A percentile compares a stretch with the other conserved stretches of the same genome.
phyloP scores from a whole-genome alignment of 1,284 basidiomycete genomes.

The Heterobasidion irregulare region DNA sequence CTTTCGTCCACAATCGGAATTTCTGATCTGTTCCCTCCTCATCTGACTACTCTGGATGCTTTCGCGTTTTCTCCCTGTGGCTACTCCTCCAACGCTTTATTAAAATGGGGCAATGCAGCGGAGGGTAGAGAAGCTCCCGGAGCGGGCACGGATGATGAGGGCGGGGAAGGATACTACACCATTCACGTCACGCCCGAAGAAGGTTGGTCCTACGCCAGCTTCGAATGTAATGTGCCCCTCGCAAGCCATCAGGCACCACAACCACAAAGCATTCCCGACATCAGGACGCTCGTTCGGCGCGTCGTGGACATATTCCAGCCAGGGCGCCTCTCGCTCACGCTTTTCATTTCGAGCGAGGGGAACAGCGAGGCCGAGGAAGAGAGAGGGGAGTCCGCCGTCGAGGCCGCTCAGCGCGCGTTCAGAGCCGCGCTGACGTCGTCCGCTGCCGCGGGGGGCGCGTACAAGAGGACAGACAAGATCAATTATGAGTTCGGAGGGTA shows the following conservation, averaged over 20 bases:
- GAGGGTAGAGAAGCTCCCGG: slow-evolving; percentile 13
- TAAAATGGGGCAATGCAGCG: slow-evolving; percentile 47
- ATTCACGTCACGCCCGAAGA: slow-evolving; percentile 98
- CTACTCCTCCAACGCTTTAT: slow-evolving; percentile 92
- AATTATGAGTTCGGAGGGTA: slow-evolving; percentile 98
- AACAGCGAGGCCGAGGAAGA: slow-evolving; percentile 42
- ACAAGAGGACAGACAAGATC: slow-evolving; percentile 89
- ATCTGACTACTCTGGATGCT: slow-evolving; percentile 81
- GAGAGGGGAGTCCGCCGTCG: slow-evolving; percentile 44
- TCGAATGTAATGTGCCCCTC: slow-evolving; percentile 97
- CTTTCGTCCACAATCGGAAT: slow-evolving; percentile 80
- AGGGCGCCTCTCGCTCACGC: slow-evolving; percentile 78
- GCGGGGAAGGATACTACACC: slow-evolving; percentile 89
- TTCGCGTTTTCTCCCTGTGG: slow-evolving; percentile 96
- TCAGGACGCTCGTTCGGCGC: slow-evolving; percentile 76
- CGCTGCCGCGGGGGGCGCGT: slow-evolving; percentile 22
- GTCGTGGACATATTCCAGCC: slow-evolving; percentile 94
- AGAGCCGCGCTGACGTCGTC: slow-evolving; percentile 41
- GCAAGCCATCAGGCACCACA: slow-evolving; percentile 27
- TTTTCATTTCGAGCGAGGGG: slow-evolving; percentile 79
- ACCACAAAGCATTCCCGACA: slow-evolving; percentile 51
- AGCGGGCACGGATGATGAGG: slow-evolving; percentile 9
- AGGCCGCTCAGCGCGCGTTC: slow-evolving; percentile 65
- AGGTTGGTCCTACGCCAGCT: slow-evolving; percentile 96
- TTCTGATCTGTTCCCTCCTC: slow-evolving; percentile 70